Evolutionary conservation across 2,329 filamentous ascomycete species (phyloP).

Genomic region (Botryotinia globosa): DNA sequence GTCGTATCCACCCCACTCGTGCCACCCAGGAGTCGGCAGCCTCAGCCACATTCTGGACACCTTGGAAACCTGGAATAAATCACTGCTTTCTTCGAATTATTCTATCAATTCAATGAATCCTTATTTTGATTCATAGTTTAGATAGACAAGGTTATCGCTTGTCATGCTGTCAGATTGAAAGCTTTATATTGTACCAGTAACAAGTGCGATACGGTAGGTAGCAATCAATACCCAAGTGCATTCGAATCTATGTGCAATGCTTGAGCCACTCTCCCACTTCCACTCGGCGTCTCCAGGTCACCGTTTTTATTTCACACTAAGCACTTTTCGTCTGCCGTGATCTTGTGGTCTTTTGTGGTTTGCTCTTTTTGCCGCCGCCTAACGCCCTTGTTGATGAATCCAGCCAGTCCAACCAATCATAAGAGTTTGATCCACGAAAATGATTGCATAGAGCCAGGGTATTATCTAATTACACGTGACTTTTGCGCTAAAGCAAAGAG

Average conservation of each 20-base stretch:
- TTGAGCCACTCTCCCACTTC: background rate
- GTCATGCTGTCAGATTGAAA: background rate
- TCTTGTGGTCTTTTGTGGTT: background rate
- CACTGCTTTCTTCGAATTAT: background rate
- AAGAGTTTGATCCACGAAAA: background rate
- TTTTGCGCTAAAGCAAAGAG: background rate
- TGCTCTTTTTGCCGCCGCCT: background rate
- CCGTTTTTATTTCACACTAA: background rate
- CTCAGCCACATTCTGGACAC: background rate
- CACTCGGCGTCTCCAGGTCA: background rate
- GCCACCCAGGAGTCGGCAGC: background rate
- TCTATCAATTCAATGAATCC: background rate
- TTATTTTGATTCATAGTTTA: background rate
- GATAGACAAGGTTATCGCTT: no score
- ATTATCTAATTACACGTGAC: constrained; percentile 5
- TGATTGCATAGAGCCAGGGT: background rate
- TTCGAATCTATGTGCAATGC: background rate
- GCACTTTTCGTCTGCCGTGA: background rate
- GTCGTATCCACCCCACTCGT: background rate
- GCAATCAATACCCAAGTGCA: background rate
- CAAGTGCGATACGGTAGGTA: background rate
- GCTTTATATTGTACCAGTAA: background rate
- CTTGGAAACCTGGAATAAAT: no score
- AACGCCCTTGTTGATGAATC: background rate
- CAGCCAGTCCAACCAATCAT: background rate